A percentile compares a stretch with the other conserved stretches of the same genome.
Evolutionary conservation across 2,329 filamentous ascomycete species (phyloP).

Genomic region (Geosmithia putterillii): DNA sequence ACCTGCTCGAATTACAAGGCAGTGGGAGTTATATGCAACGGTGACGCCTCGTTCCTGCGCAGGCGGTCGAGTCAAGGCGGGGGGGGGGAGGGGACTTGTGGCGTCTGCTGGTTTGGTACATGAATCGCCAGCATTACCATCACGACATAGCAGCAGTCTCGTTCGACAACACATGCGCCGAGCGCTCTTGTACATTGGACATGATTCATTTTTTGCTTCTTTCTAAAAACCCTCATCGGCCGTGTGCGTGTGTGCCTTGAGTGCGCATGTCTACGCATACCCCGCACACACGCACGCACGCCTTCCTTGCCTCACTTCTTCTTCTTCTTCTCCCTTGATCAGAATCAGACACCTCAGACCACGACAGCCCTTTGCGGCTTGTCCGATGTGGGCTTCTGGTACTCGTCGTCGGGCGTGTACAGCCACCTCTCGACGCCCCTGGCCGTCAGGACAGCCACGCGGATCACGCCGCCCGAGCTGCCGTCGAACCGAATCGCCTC

Average conservation of each 20-base stretch:
- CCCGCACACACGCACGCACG: background rate
- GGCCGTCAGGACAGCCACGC: slow-evolving; percentile 90
- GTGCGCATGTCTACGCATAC: background rate
- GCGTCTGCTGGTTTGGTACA: background rate
- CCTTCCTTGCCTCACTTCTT: background rate
- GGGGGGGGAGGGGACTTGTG: too few relatives aligned
- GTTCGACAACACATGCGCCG: too few relatives aligned
- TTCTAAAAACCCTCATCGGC: background rate
- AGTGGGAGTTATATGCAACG: too few relatives aligned
- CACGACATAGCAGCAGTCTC: too few relatives aligned
- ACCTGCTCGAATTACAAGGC: too few relatives aligned
- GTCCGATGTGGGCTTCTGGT: slow-evolving; percentile 23
- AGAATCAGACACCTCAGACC: background rate
- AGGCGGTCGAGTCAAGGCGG: background rate
- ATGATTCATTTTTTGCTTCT: background rate
- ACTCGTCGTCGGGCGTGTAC: slow-evolving; percentile 87
- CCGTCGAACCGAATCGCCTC: slow-evolving; percentile 99
- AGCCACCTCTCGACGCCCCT: slow-evolving; percentile 85
- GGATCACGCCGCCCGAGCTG: slow-evolving; percentile 94
- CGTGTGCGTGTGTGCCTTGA: background rate
- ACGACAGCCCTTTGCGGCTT: slow-evolving; percentile 1
- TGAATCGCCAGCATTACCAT: background rate
- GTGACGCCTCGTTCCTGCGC: too few relatives aligned
- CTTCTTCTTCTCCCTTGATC: background rate
- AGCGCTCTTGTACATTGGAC: background rate